phyloP scores from a whole-genome alignment of 1,284 basidiomycete species.

The Exobasidium rhododendri region DNA sequence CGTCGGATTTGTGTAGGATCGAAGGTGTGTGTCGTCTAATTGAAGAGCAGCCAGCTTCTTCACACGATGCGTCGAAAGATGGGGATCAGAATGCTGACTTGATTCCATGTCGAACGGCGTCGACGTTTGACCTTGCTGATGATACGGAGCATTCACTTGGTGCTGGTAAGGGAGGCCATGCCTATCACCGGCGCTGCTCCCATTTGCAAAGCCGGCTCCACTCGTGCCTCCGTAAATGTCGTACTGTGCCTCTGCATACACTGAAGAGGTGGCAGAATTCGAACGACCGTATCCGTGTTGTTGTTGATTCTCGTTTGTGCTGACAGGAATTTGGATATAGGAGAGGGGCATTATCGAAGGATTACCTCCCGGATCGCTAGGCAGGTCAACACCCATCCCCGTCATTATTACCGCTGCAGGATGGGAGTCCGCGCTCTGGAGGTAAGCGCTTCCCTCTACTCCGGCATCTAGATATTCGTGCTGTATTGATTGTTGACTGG shows the following conservation, averaged over 20 bases:
- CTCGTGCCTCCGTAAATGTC: conserved; percentile 13
- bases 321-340: background rate
- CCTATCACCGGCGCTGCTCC: background rate
- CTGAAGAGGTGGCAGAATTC: background rate
- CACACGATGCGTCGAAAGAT: background rate
- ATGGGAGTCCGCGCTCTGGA: background rate
- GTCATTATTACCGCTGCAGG: background rate
- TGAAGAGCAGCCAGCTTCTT: background rate
- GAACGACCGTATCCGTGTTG: background rate
- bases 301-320: no score
- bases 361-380: background rate
- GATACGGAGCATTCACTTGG: background rate
- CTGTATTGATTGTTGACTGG: background rate
- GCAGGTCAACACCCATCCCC: background rate
- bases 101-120: background rate
- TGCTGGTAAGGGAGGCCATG: background rate
- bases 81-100: background rate
- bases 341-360: no score
- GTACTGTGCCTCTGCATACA: no score
- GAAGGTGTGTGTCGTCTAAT: no score
- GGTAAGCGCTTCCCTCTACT: background rate
- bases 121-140: background rate
- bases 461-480: background rate
- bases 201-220: background rate
- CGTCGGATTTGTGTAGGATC: background rate